Evolutionary conservation across 2,329 filamentous ascomycete genomes (phyloP).

Genomic region (Pseudogymnoascus sp.): DNA sequence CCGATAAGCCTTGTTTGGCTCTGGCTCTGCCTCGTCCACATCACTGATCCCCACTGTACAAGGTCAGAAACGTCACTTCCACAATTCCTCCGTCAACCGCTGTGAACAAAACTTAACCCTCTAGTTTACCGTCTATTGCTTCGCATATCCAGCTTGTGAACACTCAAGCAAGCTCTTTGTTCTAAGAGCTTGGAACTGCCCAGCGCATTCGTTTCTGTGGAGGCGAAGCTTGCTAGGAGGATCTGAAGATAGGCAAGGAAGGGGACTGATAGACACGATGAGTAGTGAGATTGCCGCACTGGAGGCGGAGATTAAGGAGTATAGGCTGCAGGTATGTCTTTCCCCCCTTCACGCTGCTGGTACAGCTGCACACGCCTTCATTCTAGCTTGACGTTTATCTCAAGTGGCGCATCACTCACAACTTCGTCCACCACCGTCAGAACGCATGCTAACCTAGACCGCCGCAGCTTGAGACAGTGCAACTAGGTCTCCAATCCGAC

Average conservation of each 20-base stretch:
- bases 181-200: background rate
- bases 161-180: background rate
- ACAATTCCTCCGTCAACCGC: background rate
- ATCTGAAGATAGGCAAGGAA: background rate
- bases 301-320: constrained; percentile 46
- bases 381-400: no score
- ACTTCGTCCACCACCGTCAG: background rate
- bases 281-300: constrained; percentile 26
- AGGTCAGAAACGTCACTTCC: background rate
- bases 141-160: background rate
- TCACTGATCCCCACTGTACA: background rate
- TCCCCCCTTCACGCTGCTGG: no score
- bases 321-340: constrained; percentile 45
- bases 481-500: constrained; percentile 68
- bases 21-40: background rate
- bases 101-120: background rate
- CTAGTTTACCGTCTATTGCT: background rate
- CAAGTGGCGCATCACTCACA: background rate
- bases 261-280: constrained; percentile 14
- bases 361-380: no score
- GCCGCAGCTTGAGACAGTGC: constrained; percentile 65
- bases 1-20: background rate
- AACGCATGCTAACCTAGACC: constrained; percentile 13
- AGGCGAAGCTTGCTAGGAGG: background rate
- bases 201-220: background rate